A percentile compares a stretch with the other conserved stretches of the same genome.
These are phyloP conservation scores for Hirschioporus abietinus DNA, from an alignment of 768 basidiomycete genomes.

Conservation along the genomic window DNA sequence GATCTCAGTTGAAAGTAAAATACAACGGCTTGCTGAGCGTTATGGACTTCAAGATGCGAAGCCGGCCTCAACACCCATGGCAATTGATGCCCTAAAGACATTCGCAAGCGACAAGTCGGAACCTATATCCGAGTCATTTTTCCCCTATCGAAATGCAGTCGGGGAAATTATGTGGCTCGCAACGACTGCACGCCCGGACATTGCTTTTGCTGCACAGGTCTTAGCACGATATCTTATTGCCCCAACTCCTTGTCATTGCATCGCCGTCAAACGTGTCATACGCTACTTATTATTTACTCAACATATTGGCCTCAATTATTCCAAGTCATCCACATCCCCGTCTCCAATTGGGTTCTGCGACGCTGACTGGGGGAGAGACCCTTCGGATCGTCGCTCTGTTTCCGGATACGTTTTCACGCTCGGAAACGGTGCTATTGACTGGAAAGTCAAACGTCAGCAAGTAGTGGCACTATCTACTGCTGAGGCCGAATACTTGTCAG, in stretches of 20 bases:
- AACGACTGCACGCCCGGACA: constrained; percentile 10
- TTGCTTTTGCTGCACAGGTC: constrained; percentile 16
- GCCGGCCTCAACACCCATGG: constrained; percentile 17
- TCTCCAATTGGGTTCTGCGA: constrained; percentile 16
- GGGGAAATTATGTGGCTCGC: background rate
- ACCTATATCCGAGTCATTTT: constrained; percentile 4
- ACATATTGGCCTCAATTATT: constrained; percentile 6
- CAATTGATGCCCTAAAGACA: constrained; percentile 12
- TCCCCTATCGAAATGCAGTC: constrained; percentile 4
- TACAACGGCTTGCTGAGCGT: constrained; percentile 19
- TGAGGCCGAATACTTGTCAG: constrained; percentile 26
- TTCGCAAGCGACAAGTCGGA: constrained; percentile 12
- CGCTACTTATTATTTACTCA: constrained; percentile 20
- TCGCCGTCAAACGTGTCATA: constrained; percentile 20
- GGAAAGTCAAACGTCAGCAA: constrained; percentile 22
- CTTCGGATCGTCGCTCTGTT: constrained; percentile 19
- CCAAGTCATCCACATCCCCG: background rate
- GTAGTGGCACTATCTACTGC: constrained; percentile 20
- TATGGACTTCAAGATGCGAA: constrained; percentile 21
- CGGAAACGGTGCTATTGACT: constrained; percentile 18
- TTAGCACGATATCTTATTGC: constrained; percentile 21
- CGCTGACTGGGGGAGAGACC: constrained; percentile 22
- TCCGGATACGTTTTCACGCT: constrained; percentile 22
- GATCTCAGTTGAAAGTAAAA: constrained; percentile 18
- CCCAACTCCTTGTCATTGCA: constrained; percentile 20